Evolutionary conservation across 192 early-diverging fungal species (phyloP), one percentile per base, ranked within the genome.

Genomic region (Podila minutissima): DNA sequence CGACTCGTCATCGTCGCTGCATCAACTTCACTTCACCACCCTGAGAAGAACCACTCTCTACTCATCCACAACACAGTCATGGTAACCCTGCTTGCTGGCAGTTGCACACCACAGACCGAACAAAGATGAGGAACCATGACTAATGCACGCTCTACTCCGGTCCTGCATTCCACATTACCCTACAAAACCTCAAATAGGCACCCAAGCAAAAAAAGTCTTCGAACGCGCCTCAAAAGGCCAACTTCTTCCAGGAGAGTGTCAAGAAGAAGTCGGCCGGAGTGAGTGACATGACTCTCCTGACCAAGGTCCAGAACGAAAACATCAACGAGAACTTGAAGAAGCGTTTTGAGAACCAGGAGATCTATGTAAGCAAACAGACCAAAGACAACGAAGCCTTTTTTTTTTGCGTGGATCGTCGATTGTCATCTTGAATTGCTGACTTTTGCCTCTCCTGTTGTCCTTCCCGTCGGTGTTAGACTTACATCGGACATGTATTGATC

Each of bases 311-410:
- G 64, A 96, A 98, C 85, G 96, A 98, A 67, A 91, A 92, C 60
- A 98, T 98, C 82, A 96, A 94, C 59, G 95, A 96, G 8, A 98
- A 98, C 86, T 84, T 98, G 74, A 91, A 91, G 85, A 95, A 96
- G 84, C 90, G 97, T 64, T 98, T 93, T 82, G 83, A 91, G 59
- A 92, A 93, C 72, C 90, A 86, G 64, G 89, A 94, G 71, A 97
- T 98, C 66, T 98, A 98, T 85, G 95, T 95, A 91, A 86, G 91
- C 13, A 12, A 13, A 33, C 53, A 33, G 35, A 6, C 41, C 28
- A 53, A 61, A 41, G 12, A 51, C 2, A 5, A 33, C 29, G 6
- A 72, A 33, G 33, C 1, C 3, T 3, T 65, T 57, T 59, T 26
- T 22, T 11, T 48, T 22, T 58, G n/a, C n/a, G 20, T 62, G n/a